Percentiles rank a stretch among this genome's conserved stretches.
Evolutionary conservation across 208 protist genomes (phyloP).

Genomic region (Kentomonas sorsogonicus): DNA sequence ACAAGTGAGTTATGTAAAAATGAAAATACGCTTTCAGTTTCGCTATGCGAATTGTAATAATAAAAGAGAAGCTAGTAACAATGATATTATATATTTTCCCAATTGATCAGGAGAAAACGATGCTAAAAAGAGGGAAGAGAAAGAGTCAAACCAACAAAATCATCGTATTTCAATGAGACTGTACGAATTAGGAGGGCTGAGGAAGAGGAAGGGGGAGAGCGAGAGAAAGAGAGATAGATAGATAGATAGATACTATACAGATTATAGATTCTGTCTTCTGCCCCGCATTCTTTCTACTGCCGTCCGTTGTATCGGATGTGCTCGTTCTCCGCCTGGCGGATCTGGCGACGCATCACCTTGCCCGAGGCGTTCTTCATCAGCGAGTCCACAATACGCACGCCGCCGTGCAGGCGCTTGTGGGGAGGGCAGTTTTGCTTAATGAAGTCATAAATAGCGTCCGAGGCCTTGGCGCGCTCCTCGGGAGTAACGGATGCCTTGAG

Average conservation of each 20-base stretch:
- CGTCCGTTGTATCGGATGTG: conserved; percentile 14
- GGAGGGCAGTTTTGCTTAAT: conserved; percentile 30
- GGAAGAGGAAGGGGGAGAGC: not conserved
- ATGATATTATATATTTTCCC: not conserved
- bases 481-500: conserved; percentile 22
- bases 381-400: conserved; percentile 53
- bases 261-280: not conserved
- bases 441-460: conserved; percentile 38
- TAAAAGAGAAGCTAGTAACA: not conserved
- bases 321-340: conserved; percentile 24
- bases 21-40: not conserved
- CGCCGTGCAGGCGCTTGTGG: conserved; percentile 72
- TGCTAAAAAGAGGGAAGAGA: conserved; percentile 7
- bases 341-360: conserved; percentile 78
- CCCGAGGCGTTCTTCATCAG: conserved; percentile 67
- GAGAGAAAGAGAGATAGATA: not conserved
- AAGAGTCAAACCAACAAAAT: not conserved
- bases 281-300: not conserved
- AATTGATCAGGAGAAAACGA: not conserved
- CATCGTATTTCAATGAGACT: too few species aligned
- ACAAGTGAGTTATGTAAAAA: too few species aligned
- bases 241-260: not conserved
- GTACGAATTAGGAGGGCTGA: not conserved
- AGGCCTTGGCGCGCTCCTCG: conserved; percentile 28
- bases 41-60: not conserved